Base-by-base conservation (phyloP, 495 filamentous ascomycete genomes). In the Daldinia decipiens region DNA sequence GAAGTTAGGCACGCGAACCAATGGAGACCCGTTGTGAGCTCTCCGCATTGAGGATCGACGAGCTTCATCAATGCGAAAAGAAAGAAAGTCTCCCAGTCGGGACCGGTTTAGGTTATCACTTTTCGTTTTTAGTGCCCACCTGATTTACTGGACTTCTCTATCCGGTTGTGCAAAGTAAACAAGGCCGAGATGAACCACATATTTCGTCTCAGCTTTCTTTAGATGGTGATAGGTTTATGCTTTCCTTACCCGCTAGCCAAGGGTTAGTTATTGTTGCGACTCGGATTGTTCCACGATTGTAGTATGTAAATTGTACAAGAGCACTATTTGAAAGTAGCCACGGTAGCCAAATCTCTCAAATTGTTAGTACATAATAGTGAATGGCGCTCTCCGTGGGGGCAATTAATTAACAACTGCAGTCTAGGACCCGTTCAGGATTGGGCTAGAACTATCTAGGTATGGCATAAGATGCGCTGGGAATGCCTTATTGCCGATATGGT, bases 31-130 rank as follows among this genome's bases (percentile, higher is more conserved):
- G 12, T 53, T 45, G 24, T 50, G 7, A 7, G 29, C 63, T 64
- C 71, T 74, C 71, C 67, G 67, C 71, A 74, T 73, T 68, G 51
- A 65, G 65, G 43, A 34, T 40, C 6, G 27, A 51, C 62, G 58
- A 68, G 56, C 56, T 57, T 62, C 51, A 58, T 68, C 59, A 67
- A 70, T 67, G 66, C 61, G 38, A 55, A 45, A 58, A 55, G 45
- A 58, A 58, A 47, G 24, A 56, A 39, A 52, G 47, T 29, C 17
- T 59, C 52, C 38, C 32, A 24, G 32, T 65, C 50, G 40, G 29
- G 61, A 54, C 60, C 56, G 17, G 51, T 62, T 59, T 54, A 39
- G 27, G 56, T 38, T 26, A 59, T 61, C 45, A 61, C 43, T 51
- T 31, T 69, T 60, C 38, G 31, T 65, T 65, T 66, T 66, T 45